These are phyloP conservation scores for Cladobotryum mycophilum DNA, from an alignment of 2,329 filamentous ascomycete genomes.

Conservation along the genomic window DNA sequence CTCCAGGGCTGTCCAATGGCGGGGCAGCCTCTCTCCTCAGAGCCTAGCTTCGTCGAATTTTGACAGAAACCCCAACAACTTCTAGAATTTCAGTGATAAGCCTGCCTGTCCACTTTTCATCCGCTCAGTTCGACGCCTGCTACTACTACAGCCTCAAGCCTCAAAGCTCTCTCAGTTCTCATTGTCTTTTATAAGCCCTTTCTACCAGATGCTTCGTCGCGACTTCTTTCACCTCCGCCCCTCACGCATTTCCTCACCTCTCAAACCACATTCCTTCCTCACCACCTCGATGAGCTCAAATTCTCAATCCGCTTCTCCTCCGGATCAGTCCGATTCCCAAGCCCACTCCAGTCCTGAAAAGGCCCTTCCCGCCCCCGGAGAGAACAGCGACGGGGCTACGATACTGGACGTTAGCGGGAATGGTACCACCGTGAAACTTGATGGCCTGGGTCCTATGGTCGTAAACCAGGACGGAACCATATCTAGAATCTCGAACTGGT, in stretches of 20 bases:
- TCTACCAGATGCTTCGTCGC: slow-evolving; percentile 7
- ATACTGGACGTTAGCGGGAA: slow-evolving; percentile 29
- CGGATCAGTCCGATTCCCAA: background rate
- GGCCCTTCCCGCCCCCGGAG: slow-evolving; percentile 22
- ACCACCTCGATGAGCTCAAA: slow-evolving; percentile 2
- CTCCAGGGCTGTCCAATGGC: background rate
- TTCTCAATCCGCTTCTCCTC: background rate
- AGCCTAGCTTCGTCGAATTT: background rate
- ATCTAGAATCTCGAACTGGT: slow-evolving; percentile 68
- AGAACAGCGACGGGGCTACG: slow-evolving; percentile 13
- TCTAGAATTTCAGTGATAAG: background rate
- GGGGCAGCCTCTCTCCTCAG: no score
- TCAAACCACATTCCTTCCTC: slow-evolving; percentile 1
- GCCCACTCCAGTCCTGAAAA: slow-evolving; percentile 9
- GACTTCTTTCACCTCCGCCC: background rate
- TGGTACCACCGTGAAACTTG: slow-evolving; percentile 47
- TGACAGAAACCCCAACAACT: background rate
- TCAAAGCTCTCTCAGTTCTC: background rate
- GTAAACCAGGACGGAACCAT: slow-evolving; percentile 67
- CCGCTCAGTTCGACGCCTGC: background rate
- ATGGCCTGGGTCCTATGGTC: slow-evolving; percentile 66
- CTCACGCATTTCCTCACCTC: background rate
- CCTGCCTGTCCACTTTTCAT: background rate
- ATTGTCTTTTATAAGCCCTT: background rate
- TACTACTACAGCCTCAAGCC: background rate